Evolutionary conservation across 139 green algal genomes (phyloP).

Genomic region (Eudorina sp.): DNA sequence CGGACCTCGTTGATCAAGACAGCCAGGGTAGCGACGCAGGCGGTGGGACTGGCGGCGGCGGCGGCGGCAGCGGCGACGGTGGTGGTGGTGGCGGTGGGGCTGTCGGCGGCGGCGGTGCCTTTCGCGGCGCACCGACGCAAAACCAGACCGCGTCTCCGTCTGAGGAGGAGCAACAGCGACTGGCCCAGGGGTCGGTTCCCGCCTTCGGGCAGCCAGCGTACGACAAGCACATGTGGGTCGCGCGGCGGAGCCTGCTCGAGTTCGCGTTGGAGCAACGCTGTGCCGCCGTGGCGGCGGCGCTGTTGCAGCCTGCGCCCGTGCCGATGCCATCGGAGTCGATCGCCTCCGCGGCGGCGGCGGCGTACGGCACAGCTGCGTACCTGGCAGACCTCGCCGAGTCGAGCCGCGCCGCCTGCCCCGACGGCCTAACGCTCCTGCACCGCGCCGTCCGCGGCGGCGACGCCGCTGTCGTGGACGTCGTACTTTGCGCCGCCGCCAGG

Average conservation of each 20-base stretch:
- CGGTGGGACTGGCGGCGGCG: neutral
- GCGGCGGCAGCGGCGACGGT: neutral
- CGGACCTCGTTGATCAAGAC: neutral
- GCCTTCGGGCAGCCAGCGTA: neutral
- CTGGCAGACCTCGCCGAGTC: neutral
- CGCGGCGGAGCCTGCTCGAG: constrained; percentile 3
- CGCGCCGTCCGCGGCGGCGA: constrained; percentile 30
- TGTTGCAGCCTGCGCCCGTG: neutral
- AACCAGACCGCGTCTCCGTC: neutral
- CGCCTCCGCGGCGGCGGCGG: neutral
- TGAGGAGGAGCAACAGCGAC: neutral
- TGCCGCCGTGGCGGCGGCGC: neutral
- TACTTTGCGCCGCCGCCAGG: constrained; percentile 10
- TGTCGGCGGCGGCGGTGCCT: too few species aligned
- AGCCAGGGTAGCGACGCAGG: neutral
- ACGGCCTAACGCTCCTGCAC: constrained; percentile 49
- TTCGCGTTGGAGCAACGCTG: constrained; percentile 31
- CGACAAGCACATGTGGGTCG: neutral
- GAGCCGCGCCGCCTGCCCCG: neutral
- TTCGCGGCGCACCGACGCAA: neutral
- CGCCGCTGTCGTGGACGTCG: neutral
- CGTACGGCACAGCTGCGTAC: neutral
- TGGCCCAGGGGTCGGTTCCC: neutral
- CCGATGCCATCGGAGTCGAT: neutral
- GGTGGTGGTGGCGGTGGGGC: too few species aligned